Evolutionary conservation across 1,139 yeast species (phyloP), one percentile per base, ranked within the genome.

Genomic region (Kodamaea derodonti): DNA sequence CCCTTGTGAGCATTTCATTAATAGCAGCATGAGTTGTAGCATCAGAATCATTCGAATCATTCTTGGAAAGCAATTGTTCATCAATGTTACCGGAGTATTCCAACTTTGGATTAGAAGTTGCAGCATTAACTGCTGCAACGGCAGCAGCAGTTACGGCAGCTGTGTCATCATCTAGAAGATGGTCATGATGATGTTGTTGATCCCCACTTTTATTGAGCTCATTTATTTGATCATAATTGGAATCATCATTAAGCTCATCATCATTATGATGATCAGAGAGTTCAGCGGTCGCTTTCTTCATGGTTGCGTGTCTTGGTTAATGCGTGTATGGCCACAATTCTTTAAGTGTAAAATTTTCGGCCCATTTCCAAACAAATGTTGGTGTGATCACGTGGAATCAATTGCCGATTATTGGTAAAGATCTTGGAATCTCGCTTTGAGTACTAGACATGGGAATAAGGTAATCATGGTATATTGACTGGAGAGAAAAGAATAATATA

Each of bases 21-120:
- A 27, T 14, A 4, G 20, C 30, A 32, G 50, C 55, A 34, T 50
- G 57, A 11, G 32, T 35, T 23, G 30, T 24, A 11, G 33, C 36
- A 16, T 26, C 14, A 14, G 59, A 67, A 16, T 32, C 31, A 8
- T 25, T 25, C 15, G 28, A 12, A 14, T 18, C 20, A 24, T 27
- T 20, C 36, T 34, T 23, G 10, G 26, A 12, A 13, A 68, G 57
- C 38, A 69, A 56, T 48, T 69, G 75, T 48, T 69, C 74, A 44
- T 69, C 75, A 39, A 69, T 69, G 48, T 67, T 68, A 43, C 59
- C 59, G 34, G 72, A 51, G 47, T 66, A 68, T 30, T 58, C 59
- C 22, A 52, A 50, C 37, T 41, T 45, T 32, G 48, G 43, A 28
- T 62, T 30, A 27, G 27, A 28, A 8, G 30, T 29, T 5, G 33